Conservation (phyloP, 2,329 filamentous ascomycete genomes). For the Aspergillus candidus region DNA sequence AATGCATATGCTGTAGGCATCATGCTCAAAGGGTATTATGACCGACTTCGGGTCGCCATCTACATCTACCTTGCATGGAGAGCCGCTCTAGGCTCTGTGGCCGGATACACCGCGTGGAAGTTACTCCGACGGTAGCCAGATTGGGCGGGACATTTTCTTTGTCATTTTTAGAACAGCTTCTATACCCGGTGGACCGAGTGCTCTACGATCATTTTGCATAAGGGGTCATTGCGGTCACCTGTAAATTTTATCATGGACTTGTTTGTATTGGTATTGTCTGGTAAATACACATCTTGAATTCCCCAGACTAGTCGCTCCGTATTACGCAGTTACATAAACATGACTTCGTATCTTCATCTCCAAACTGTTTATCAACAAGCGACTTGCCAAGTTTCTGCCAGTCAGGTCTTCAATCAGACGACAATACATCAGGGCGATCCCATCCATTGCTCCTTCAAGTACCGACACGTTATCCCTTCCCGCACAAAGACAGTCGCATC, state of each 20-base stretch:
- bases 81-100: constrained; percentile 25
- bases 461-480: background rate
- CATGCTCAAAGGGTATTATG: constrained; percentile 41
- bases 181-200: background rate
- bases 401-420: background rate
- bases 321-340: too few relatives aligned
- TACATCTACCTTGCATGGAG: constrained; percentile 37
- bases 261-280: constrained; percentile 3
- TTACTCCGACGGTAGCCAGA: constrained; percentile 17
- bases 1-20: constrained; percentile 36
- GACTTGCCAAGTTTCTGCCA: background rate
- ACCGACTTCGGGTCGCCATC: constrained; percentile 34
- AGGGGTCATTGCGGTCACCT: background rate
- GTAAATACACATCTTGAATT: background rate
- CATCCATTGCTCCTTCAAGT: background rate
- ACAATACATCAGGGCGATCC: constrained; percentile 8
- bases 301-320: background rate
- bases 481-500: background rate
- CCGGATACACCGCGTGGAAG: constrained; percentile 25
- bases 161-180: too few relatives aligned
- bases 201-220: background rate
- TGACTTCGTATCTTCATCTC: too few relatives aligned
- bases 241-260: background rate
- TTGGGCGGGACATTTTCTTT: background rate
- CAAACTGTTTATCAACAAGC: too few relatives aligned